These are phyloP conservation scores for Erucastrum elatum DNA, from an alignment of 345 rosid genomes.

Conservation along the genomic window DNA sequence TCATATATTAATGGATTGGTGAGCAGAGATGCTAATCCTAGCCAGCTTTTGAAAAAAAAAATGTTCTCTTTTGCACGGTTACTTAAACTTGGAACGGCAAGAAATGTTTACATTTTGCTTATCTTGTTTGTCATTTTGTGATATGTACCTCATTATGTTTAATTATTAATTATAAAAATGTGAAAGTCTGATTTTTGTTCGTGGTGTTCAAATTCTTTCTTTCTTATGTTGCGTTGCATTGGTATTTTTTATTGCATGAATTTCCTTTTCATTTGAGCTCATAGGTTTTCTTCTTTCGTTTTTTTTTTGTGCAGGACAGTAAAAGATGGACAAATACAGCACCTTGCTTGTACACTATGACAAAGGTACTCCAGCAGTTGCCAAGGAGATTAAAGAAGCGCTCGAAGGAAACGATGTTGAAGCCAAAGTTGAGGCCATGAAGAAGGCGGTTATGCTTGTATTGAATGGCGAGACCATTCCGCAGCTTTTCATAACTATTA, in stretches of 20 bases:
- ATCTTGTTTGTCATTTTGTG: constrained; percentile 7
- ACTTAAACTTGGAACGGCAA: not conserved
- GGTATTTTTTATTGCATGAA: not conserved
- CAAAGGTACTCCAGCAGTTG: constrained; percentile 80
- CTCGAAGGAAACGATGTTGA: constrained; percentile 77
- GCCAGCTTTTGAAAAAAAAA: not conserved
- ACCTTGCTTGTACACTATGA: constrained; percentile 80
- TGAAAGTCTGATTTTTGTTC: constrained; percentile 11
- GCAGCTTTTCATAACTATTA: constrained; percentile 88
- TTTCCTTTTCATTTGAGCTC: not conserved
- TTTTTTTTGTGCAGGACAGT: constrained; percentile 6
- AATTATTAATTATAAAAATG: not conserved
- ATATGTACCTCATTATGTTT: not conserved
- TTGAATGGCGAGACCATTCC: constrained; percentile 90
- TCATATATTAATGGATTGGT: not conserved
- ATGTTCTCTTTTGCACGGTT: not conserved
- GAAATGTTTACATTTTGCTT: not conserved
- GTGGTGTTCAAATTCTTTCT: too few species aligned
- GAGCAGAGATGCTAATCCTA: not conserved
- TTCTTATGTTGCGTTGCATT: too few species aligned
- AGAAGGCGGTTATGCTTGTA: constrained; percentile 84
- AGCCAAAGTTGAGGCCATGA: constrained; percentile 78
- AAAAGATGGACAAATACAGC: constrained; percentile 77
- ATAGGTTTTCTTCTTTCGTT: not conserved
- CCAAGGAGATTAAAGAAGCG: constrained; percentile 88